Percentiles rank a stretch among this genome's conserved stretches.
Evolutionary conservation across 192 early-diverging fungal genomes (phyloP).

Genomic region (Helicostylum pulchrum): DNA sequence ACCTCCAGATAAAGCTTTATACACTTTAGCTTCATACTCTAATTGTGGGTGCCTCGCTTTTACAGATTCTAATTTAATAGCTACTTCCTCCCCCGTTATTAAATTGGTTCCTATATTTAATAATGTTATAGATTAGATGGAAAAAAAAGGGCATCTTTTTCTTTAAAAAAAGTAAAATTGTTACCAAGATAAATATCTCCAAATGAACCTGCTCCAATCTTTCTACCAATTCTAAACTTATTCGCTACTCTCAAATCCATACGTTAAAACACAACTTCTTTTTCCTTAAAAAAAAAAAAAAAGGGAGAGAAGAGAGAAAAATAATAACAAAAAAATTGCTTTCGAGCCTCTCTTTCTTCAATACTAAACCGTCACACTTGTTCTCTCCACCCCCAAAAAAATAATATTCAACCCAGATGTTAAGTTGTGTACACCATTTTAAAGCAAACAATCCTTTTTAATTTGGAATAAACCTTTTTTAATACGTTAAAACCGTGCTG

Average conservation of each 20-base stretch:
- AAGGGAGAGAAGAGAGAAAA: neutral
- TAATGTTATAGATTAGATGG: neutral
- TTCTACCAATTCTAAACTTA: constrained; percentile 91
- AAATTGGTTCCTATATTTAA: constrained; percentile 79
- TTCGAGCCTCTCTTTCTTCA: neutral
- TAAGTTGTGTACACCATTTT: no score
- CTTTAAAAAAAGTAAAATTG: neutral
- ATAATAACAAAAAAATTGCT: neutral
- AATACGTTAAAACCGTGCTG: no score
- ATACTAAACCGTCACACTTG: neutral
- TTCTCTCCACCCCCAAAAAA: no score
- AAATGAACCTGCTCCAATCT: constrained; percentile 96
- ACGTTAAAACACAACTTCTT: constrained; percentile 41
- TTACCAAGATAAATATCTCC: constrained; percentile 94
- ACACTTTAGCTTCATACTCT: constrained; percentile 95
- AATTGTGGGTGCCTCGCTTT: constrained; percentile 96
- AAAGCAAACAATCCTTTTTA: no score
- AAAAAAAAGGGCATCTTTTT: neutral
- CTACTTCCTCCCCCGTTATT: constrained; percentile 92
- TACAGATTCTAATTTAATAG: constrained; percentile 93
- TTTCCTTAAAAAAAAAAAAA: neutral
- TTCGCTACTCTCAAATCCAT: constrained; percentile 81
- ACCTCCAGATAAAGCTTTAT: constrained; percentile 91
- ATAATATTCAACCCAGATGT: no score
- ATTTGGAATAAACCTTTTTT: no score